Evolutionary conservation across 2,329 filamentous ascomycete species (phyloP).

Genomic region (Aspergillus amoenus): DNA sequence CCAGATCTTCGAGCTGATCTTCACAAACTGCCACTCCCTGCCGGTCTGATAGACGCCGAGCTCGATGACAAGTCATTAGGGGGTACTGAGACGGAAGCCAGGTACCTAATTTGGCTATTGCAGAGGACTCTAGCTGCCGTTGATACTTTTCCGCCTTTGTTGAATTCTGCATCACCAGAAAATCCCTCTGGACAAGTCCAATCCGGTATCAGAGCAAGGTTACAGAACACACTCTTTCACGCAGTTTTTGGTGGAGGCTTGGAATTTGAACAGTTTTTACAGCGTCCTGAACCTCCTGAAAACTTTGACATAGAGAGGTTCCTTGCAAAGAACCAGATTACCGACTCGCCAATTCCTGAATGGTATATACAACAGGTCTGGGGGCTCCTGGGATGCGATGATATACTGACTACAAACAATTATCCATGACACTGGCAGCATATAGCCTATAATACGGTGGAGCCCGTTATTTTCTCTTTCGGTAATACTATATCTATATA

Average conservation of each 20-base stretch:
- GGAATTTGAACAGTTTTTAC: constrained; percentile 30
- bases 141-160: constrained; percentile 8
- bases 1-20: constrained; percentile 23
- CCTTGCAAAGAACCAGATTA: neutral
- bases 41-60: constrained; percentile 27
- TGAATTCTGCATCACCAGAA: neutral
- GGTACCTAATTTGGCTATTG: constrained; percentile 37
- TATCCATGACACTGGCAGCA: neutral
- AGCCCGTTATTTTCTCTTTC: neutral
- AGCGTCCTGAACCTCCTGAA: constrained; percentile 21
- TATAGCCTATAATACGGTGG: neutral
- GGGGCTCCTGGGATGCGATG: constrained; percentile 59
- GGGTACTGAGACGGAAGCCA: constrained; percentile 34
- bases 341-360: constrained; percentile 43
- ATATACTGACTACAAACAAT: constrained; percentile 30
- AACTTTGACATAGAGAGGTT: constrained; percentile 17
- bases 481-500: constrained; percentile 1
- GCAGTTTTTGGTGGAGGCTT: constrained; percentile 40
- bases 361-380: constrained; percentile 60
- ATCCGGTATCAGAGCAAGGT: constrained; percentile 25
- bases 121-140: constrained; percentile 30
- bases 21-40: constrained; percentile 31
- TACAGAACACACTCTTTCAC: constrained; percentile 44
- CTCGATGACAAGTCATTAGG: constrained; percentile 23
- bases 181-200: neutral